A percentile compares a stretch with the other conserved stretches of the same genome.
phyloP scores from a whole-genome alignment of 2,329 filamentous ascomycete species.

The Sarocladiaceae sp. region DNA sequence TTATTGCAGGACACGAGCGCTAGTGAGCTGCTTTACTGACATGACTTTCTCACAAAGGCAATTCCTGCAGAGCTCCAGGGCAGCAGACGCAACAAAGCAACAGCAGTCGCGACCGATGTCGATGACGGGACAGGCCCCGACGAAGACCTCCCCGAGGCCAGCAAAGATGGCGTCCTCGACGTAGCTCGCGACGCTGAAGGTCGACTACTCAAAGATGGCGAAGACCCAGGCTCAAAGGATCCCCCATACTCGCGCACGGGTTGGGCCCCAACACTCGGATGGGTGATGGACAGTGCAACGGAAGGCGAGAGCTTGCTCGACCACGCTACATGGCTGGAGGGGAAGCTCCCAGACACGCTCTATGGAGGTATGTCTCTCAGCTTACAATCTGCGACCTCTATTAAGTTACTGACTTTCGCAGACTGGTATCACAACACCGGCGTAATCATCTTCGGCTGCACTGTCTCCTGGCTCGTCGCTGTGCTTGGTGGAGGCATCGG shows the following conservation, averaged over 20 bases:
- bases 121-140: slow-evolving; percentile 65
- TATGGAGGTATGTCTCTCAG: slow-evolving; percentile 64
- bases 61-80: slow-evolving; percentile 33
- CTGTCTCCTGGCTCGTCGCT: slow-evolving; percentile 86
- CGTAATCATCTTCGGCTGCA: slow-evolving; percentile 89
- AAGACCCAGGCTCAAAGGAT: slow-evolving; percentile 49
- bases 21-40: slow-evolving; percentile 1
- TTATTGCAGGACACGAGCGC: not conserved
- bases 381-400: not conserved
- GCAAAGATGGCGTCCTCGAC: slow-evolving; percentile 64
- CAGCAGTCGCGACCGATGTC: slow-evolving; percentile 74
- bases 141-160: slow-evolving; percentile 74
- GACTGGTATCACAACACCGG: slow-evolving; percentile 98
- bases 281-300: slow-evolving; percentile 52
- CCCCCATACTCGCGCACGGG: slow-evolving; percentile 55
- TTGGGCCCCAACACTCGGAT: slow-evolving; percentile 85
- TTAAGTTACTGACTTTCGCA: not conserved
- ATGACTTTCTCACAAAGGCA: slow-evolving; percentile 21
- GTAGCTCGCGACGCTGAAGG: slow-evolving; percentile 45
- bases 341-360: slow-evolving; percentile 79
- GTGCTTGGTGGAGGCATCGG: slow-evolving; percentile 85
- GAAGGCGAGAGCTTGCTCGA: slow-evolving; percentile 70
- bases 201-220: slow-evolving; percentile 43
- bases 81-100: slow-evolving; percentile 46
- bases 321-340: slow-evolving; percentile 83